Evolutionary conservation across 176 grass and related monocot species (phyloP).

Genomic region (Cymbopogon citratus): DNA sequence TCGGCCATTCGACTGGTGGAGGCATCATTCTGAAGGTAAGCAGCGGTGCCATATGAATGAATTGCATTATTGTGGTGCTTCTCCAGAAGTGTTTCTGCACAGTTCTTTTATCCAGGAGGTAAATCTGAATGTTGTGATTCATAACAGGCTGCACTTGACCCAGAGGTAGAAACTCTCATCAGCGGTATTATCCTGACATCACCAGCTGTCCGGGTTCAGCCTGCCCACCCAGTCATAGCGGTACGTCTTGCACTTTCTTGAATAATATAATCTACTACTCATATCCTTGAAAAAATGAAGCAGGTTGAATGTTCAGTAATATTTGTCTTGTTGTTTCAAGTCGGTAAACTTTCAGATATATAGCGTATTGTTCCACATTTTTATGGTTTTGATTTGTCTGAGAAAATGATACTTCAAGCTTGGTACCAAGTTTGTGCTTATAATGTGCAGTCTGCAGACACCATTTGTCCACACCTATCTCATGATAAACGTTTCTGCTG

Average conservation of each 20-base stretch:
- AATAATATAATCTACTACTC: background rate
- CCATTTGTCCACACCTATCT: too few relatives aligned
- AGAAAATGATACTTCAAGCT: too few relatives aligned
- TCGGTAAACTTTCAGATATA: too few relatives aligned
- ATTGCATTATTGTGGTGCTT: background rate
- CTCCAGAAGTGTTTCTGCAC: background rate
- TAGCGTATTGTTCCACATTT: too few relatives aligned
- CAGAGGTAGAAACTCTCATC: constrained; percentile 43
- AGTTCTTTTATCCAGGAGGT: background rate
- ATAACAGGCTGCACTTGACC: constrained; percentile 67
- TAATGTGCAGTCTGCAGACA: too few relatives aligned
- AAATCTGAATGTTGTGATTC: background rate
- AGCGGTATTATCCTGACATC: constrained; percentile 68
- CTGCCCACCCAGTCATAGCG: constrained; percentile 57
- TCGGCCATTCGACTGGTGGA: constrained; percentile 89
- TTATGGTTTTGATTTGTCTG: too few relatives aligned
- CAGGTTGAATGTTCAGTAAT: background rate
- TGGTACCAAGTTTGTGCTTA: too few relatives aligned
- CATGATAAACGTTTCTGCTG: background rate
- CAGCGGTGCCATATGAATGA: background rate
- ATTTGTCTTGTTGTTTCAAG: background rate
- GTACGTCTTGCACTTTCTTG: constrained; percentile 16
- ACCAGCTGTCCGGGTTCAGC: constrained; percentile 75
- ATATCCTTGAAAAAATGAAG: background rate
- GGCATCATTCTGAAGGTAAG: constrained; percentile 84